Base-by-base conservation (phyloP, 2,329 filamentous ascomycete species). In the Pleomassaria siparia region DNA sequence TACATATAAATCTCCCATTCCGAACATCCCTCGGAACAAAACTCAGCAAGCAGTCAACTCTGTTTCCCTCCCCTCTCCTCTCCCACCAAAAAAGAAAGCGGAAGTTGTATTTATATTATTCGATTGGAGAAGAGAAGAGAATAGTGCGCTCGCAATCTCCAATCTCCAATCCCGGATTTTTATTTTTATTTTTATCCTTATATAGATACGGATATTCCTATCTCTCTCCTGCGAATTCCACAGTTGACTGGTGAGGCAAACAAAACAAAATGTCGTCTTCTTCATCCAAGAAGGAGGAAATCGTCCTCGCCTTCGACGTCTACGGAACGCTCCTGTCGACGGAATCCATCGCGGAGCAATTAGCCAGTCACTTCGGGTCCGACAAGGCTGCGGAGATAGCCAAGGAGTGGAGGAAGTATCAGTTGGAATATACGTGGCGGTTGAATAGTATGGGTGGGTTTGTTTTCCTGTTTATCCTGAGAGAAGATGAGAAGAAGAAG, bases 351-450 rank as follows among this genome's bases (percentile, higher is more conserved):
- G 77, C 80, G 6, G 70, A 76, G 28, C 76, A 84, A 49, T 72
- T 91, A 11, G 77, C 78, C 13, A 69, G 72, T 25, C 69, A 84
- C 46, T 83, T 83, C 58, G 83, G 80, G 6, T 65, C 79, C 24
- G 80, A 83, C 4, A 78, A 79, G 54, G 82, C 84, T 2, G 69
- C 75, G 20, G 67, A 68, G 1, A 76, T 90, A 25, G 81, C 86
- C 4, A 66, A 76, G 13, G 68, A 81, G 60, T 89, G 87, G 81
- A 76, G 87, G 46, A 78, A 79, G 24, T 86, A 86, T 60, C 87
- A 91, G 67, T 74, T 91, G 8, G 87, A 90, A 68, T 91, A 90
- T 59, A 89, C 87, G 30, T 91, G 85, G 85, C 76, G 87, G 43
- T 71, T 86, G 54, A 90, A 85, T 60, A 85, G 82, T 75, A 91